Percentiles rank a stretch among this genome's conserved stretches.
Conservation (phyloP, 106 monocot genomes). For the Agapanthus africanus region DNA sequence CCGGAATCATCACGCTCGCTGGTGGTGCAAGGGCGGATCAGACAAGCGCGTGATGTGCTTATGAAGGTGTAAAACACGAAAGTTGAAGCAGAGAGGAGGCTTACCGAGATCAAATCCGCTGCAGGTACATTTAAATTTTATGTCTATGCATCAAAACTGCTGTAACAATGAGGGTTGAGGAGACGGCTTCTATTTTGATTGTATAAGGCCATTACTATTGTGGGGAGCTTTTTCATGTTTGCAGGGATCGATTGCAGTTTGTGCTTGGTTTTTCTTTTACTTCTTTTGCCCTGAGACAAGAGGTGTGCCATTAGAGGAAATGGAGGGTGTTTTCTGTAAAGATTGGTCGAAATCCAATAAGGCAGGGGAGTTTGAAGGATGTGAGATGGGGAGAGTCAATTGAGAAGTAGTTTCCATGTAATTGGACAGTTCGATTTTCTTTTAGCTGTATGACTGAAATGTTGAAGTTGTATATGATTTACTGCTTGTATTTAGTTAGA, state of each 20-base stretch:
- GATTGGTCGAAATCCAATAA: too few species aligned
- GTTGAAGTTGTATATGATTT: too few species aligned
- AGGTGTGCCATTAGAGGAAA: constrained; percentile 40
- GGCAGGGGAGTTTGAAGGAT: too few species aligned
- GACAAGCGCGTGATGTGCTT: constrained; percentile 20
- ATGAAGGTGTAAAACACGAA: constrained; percentile 17
- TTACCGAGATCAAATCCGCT: constrained; percentile 20
- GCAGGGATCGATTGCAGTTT: constrained; percentile 29
- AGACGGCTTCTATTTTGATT: constrained; percentile 41
- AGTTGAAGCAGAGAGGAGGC: constrained; percentile 25
- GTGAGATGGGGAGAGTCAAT: too few species aligned
- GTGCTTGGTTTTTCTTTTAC: constrained; percentile 50
- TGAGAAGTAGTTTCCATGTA: too few species aligned
- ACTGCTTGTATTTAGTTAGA: too few species aligned
- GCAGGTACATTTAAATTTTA: too few species aligned
- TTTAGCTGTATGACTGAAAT: too few species aligned
- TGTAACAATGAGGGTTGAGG: constrained; percentile 41
- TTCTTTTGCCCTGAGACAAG: constrained; percentile 42
- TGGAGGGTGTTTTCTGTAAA: constrained; percentile 35
- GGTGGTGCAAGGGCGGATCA: constrained; percentile 28
- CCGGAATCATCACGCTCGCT: constrained; percentile 53
- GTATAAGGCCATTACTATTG: constrained; percentile 46
- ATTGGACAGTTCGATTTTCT: too few species aligned
- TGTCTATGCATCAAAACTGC: too few species aligned
- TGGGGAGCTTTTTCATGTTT: constrained; percentile 49